Conservation (phyloP, 2,329 filamentous ascomycete genomes). For the Paracamarosporium sp. region DNA sequence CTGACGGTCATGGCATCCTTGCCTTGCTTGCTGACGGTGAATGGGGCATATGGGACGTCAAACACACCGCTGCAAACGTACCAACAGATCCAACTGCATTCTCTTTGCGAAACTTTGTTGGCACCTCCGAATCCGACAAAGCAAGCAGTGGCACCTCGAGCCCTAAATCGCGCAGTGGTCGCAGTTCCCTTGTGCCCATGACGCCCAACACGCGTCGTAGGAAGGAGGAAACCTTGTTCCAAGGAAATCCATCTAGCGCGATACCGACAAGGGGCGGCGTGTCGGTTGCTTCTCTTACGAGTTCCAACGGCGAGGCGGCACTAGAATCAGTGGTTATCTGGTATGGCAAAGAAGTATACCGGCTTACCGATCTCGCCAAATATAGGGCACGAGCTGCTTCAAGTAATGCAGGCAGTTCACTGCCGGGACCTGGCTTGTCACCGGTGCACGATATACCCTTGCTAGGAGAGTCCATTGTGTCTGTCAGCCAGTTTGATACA, state of each 20-base stretch:
- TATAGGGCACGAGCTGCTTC: conserved; percentile 53
- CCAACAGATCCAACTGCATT: conserved; percentile 40
- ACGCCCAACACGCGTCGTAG: conserved; percentile 58
- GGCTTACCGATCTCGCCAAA: conserved; percentile 52
- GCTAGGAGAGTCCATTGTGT: conserved; percentile 51
- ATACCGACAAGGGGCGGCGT: conserved; percentile 51
- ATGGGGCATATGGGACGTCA: conserved; percentile 61
- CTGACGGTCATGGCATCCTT: conserved; percentile 54
- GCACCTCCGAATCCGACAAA: conserved; percentile 31
- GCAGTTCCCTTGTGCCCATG: conserved; percentile 54
- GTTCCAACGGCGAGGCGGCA: conserved; percentile 34
- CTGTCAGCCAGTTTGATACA: conserved; percentile 52
- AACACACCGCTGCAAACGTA: conserved; percentile 40
- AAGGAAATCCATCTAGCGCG: conserved; percentile 43
- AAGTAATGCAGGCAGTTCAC: conserved; percentile 41
- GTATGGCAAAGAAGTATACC: conserved; percentile 53
- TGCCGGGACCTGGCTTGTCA: conserved; percentile 50
- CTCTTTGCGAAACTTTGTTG: conserved; percentile 35
- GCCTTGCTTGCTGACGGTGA: conserved; percentile 57
- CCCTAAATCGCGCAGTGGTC: conserved; percentile 40
- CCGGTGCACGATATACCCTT: conserved; percentile 51
- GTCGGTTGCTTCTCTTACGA: conserved; percentile 43
- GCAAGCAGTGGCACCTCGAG: conserved; percentile 28
- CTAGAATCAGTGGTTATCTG: conserved; percentile 57
- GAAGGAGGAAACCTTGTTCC: conserved; percentile 54